Percentiles rank a stretch among this genome's conserved stretches.
Conservation (phyloP, 805 yeast species). For the Candida nonsorbophila region DNA sequence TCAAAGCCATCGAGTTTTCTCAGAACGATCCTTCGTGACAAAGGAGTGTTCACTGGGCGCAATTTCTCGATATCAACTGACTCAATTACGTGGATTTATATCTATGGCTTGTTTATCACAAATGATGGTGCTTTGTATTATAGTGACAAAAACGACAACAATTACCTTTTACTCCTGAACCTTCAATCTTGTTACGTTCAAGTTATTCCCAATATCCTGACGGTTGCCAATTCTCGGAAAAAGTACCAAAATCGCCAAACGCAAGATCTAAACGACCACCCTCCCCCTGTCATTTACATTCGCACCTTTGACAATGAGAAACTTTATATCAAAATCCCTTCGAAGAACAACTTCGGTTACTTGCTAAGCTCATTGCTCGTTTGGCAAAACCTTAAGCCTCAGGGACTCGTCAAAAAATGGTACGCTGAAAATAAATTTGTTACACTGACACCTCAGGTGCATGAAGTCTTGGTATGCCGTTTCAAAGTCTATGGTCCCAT, state of each 20-base stretch:
- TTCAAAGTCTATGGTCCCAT: conserved; percentile 64
- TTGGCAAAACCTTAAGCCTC: conserved; percentile 53
- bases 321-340: conserved; percentile 30
- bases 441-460: conserved; percentile 10
- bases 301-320: conserved; percentile 34
- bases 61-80: conserved; percentile 34
- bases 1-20: conserved; percentile 21
- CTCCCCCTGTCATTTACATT: conserved; percentile 37
- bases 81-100: conserved; percentile 29
- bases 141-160: conserved; percentile 23
- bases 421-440: conserved; percentile 32
- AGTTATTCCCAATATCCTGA: conserved; percentile 20
- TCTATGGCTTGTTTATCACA: conserved; percentile 22
- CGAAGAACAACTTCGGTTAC: conserved; percentile 34
- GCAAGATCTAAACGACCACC: conserved; percentile 1
- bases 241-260: conserved; percentile 5
- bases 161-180: conserved; percentile 24
- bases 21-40: conserved; percentile 24
- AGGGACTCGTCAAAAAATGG: conserved; percentile 54
- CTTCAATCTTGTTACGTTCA: conserved; percentile 38
- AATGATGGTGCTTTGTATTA: conserved; percentile 29
- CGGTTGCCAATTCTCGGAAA: conserved; percentile 2
- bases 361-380: conserved; percentile 43
- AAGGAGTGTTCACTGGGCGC: conserved; percentile 28
- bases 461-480: conserved; percentile 53